phyloP scores from a whole-genome alignment of 1,284 basidiomycete genomes.

The Cutaneotrichosporon mucoides region DNA sequence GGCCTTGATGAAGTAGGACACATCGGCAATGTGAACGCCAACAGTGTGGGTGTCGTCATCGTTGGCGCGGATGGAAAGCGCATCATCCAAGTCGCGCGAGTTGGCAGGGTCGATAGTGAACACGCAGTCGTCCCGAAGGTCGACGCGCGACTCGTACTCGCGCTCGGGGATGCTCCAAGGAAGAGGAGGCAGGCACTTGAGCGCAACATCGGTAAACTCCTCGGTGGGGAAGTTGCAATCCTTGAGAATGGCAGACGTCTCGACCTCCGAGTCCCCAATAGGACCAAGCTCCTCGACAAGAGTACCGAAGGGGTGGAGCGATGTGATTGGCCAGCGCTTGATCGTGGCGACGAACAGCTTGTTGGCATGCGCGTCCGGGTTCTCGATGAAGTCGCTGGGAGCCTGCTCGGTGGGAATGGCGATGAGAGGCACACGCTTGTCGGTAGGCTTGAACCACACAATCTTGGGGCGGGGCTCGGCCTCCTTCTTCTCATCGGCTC shows the following conservation, averaged over 20 bases:
- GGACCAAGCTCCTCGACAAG: constrained; percentile 96
- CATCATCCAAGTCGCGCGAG: constrained; percentile 92
- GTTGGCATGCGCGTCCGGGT: constrained; percentile 83
- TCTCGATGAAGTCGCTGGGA: constrained; percentile 91
- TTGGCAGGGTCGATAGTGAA: constrained; percentile 91
- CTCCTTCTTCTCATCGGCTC: constrained; percentile 63
- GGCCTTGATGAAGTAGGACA: constrained; percentile 91
- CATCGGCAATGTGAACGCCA: constrained; percentile 92
- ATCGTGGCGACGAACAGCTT: constrained; percentile 96
- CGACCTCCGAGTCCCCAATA: constrained; percentile 97
- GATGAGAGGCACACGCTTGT: constrained; percentile 97
- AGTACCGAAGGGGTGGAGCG: constrained; percentile 97
- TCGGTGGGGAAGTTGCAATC: constrained; percentile 97
- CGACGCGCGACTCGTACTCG: constrained; percentile 79
- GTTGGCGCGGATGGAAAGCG: constrained; percentile 78
- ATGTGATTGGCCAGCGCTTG: constrained; percentile 83
- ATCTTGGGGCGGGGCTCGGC: constrained; percentile 90
- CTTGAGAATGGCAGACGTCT: constrained; percentile 94
- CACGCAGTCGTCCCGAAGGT: constrained; percentile 75
- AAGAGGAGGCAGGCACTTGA: constrained; percentile 90
- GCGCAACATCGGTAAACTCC: constrained; percentile 83
- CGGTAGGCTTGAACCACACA: constrained; percentile 99
- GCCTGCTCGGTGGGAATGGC: constrained; percentile 99
- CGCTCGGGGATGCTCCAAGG: constrained; percentile 83
- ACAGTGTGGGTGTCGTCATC: constrained; percentile 89